Conservation (phyloP, 139 green algal species). For the Volvox africanus region DNA sequence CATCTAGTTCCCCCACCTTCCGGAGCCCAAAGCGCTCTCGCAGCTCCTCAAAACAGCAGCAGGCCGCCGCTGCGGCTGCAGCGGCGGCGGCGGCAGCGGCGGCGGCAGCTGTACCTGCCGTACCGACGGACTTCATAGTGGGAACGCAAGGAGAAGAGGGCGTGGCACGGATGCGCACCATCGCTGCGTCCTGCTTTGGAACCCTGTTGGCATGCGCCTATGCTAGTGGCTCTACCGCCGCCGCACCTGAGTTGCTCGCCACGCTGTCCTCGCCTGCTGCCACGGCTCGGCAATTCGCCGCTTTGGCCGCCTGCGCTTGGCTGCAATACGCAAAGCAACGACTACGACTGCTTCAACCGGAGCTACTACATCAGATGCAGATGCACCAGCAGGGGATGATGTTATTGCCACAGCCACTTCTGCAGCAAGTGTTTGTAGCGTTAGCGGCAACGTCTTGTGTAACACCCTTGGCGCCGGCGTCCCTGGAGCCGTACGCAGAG, state of each 20-base stretch:
- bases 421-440: not conserved
- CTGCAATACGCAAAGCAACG: slow-evolving; percentile 36
- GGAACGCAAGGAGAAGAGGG: slow-evolving; percentile 52
- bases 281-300: slow-evolving; percentile 20
- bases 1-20: not conserved
- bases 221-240: slow-evolving; percentile 6
- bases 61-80: not conserved
- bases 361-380: not conserved
- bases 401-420: not conserved
- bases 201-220: slow-evolving; percentile 50
- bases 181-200: slow-evolving; percentile 57
- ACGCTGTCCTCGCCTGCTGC: slow-evolving; percentile 2
- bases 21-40: slow-evolving; percentile 32
- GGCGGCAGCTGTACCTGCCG: not conserved
- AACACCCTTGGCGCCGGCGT: slow-evolving; percentile 27
- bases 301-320: slow-evolving; percentile 6
- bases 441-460: not conserved
- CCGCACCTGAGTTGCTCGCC: slow-evolving; percentile 4
- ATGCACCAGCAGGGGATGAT: not conserved
- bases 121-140: slow-evolving; percentile 48
- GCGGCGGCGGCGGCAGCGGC: slow-evolving; percentile 5
- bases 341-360: slow-evolving; percentile 25
- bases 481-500: slow-evolving; percentile 74
- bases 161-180: slow-evolving; percentile 71
- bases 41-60: not conserved